Evolutionary conservation across 1,139 yeast species (phyloP), one percentile per base, ranked within the genome.

Genomic region (Suhomyces bribrorum): DNA sequence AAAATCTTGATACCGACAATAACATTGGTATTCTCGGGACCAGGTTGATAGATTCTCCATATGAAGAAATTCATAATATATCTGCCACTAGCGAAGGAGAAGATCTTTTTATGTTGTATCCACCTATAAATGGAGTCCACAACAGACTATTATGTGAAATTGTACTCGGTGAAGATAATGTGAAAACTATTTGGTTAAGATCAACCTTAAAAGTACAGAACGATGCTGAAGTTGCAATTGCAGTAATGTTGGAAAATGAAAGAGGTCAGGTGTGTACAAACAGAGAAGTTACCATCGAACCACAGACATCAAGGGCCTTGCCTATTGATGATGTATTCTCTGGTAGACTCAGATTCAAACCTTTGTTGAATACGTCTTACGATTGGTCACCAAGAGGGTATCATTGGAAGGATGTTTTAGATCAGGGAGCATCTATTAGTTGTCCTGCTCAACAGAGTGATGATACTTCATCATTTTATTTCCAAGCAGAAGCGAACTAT

Each of bases 21-120:
- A 78, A 75, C 17, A 71, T 69, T 15, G 83, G 81, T 29, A 67
- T 74, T 2, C 62, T 90, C 29, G 90, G 85, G 0, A 73, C 89
- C 14, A 73, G 73, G 29, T 60, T 88, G 13, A 34, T 76, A 4
- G 79, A 72, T 32, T 75, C 87, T 0, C 67, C 72, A 0, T 84
- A 79, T 50, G 76, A 74, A 3, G 72, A 74, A 8, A 59, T 86
- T 3, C 62, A 70, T 5, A 66, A 73, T 1, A 67, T 94, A 7
- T 75, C 90, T 0, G 85, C 88, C 1, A 81, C 85, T 5, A 77
- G 83, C 11, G 97, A 88, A 54, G 97, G 97, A 3, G 96, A 89
- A 52, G 82, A 85, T 23, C 59, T 90, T 12, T 79, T 82, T 48
- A 75, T 79, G 56, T 63, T 92, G 44, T 59, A 70, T 4, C 96